phyloP scores from a whole-genome alignment of 805 yeast genomes.

The Zygotorulaspora sp. region DNA sequence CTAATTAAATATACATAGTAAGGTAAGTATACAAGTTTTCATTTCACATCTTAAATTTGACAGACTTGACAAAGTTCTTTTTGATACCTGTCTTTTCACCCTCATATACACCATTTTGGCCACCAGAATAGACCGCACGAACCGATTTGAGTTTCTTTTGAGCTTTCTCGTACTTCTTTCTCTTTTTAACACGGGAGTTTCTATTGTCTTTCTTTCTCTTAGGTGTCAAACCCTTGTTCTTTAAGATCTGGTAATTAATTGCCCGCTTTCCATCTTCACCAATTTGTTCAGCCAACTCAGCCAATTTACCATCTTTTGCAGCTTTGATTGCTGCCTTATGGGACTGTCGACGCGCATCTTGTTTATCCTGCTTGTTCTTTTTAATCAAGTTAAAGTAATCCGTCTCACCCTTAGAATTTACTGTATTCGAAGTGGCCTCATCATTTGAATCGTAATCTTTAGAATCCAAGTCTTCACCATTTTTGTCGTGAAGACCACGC shows the following conservation, averaged over 20 bases:
- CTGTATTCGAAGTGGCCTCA: constrained; percentile 38
- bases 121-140: constrained; percentile 76
- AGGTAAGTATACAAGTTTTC: neutral
- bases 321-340: constrained; percentile 72
- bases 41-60: constrained; percentile 47
- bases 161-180: constrained; percentile 93
- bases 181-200: constrained; percentile 96
- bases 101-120: constrained; percentile 70
- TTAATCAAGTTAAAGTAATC: constrained; percentile 58
- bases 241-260: constrained; percentile 86
- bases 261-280: constrained; percentile 91
- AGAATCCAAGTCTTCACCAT: constrained; percentile 55
- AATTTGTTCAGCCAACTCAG: constrained; percentile 56
- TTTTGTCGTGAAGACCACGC: constrained; percentile 60
- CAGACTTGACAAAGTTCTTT: constrained; percentile 85
- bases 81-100: constrained; percentile 98
- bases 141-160: constrained; percentile 88
- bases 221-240: constrained; percentile 94
- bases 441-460: constrained; percentile 48
- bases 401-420: constrained; percentile 46
- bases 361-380: constrained; percentile 44
- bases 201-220: constrained; percentile 89
- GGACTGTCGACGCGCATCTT: constrained; percentile 52
- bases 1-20: neutral
- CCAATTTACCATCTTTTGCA: constrained; percentile 77